A percentile compares a stretch with the other conserved stretches of the same genome.
phyloP scores from a whole-genome alignment of 371 early-diverging fungal genomes.

The Saksenaea oblongispora region DNA sequence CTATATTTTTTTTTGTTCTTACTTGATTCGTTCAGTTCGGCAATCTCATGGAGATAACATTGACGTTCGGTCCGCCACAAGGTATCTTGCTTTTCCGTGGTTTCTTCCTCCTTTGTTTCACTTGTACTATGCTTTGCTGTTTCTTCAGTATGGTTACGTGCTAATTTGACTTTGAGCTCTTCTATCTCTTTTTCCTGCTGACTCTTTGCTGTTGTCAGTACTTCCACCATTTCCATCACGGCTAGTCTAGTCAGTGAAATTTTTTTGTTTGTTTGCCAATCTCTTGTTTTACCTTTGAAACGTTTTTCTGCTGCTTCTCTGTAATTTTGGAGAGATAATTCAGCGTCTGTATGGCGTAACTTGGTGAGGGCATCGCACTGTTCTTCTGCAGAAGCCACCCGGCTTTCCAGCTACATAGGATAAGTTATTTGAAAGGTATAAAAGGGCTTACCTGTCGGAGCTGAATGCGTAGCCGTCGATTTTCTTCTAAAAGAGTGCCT shows the following conservation, averaged over 20 bases:
- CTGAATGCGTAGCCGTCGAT: not conserved
- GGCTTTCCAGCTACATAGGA: not conserved
- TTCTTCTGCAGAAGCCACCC: conserved; percentile 6
- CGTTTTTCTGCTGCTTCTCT: conserved; percentile 6
- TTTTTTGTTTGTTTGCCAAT: not conserved
- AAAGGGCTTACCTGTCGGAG: not conserved
- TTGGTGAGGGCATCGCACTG: conserved; percentile 8
- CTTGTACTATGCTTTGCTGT: not conserved
- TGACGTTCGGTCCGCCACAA: not conserved
- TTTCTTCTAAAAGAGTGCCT: not conserved
- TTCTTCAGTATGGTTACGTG: not conserved
- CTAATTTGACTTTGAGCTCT: not conserved
- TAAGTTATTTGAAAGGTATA: not conserved
- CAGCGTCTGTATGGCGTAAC: conserved; percentile 16
- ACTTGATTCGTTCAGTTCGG: not conserved
- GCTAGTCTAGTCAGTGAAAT: too few species aligned
- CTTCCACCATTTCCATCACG: not conserved
- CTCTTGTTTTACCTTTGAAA: conserved; percentile 4
- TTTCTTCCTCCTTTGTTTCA: not conserved
- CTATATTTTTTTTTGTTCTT: not conserved
- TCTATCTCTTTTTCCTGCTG: not conserved
- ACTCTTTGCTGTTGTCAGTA: not conserved
- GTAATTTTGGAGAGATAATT: conserved; percentile 3
- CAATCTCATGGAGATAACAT: not conserved
- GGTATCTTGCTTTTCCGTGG: not conserved